phyloP scores from a whole-genome alignment of 345 rosid species.

The Eucalyptus shirleyi region DNA sequence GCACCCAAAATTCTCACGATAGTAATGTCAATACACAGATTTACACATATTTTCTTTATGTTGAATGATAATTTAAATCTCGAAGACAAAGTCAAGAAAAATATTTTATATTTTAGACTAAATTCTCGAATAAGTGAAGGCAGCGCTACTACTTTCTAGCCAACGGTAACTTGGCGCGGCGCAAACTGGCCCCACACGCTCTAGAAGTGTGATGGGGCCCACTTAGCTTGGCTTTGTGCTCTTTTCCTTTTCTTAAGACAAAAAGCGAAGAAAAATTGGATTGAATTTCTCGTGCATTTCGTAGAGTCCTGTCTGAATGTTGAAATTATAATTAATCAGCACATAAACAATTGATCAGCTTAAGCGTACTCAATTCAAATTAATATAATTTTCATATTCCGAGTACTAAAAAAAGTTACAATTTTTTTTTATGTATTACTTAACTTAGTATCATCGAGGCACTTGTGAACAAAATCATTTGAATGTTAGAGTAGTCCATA shows the following conservation, averaged over 20 bases:
- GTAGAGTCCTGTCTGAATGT: background rate
- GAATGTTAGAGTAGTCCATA: accelerated
- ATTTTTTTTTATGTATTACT: background rate
- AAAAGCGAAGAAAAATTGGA: background rate
- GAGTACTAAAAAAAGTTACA: accelerated
- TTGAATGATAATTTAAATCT: background rate
- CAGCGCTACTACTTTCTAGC: background rate
- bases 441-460: accelerated
- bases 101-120: background rate
- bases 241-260: background rate
- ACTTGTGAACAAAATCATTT: background rate
- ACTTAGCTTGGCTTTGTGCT: background rate
- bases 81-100: background rate
- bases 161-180: background rate
- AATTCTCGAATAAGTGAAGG: background rate
- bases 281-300: background rate
- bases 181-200: background rate
- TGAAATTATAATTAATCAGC: background rate
- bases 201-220: background rate
- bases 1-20: background rate
- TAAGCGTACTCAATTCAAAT: background rate
- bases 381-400: background rate
- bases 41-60: background rate
- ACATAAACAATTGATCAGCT: background rate
- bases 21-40: background rate